Evolutionary conservation across 2,329 filamentous ascomycete genomes (phyloP), one percentile per base, ranked within the genome.

Genomic region (Monosporascus sp.): DNA sequence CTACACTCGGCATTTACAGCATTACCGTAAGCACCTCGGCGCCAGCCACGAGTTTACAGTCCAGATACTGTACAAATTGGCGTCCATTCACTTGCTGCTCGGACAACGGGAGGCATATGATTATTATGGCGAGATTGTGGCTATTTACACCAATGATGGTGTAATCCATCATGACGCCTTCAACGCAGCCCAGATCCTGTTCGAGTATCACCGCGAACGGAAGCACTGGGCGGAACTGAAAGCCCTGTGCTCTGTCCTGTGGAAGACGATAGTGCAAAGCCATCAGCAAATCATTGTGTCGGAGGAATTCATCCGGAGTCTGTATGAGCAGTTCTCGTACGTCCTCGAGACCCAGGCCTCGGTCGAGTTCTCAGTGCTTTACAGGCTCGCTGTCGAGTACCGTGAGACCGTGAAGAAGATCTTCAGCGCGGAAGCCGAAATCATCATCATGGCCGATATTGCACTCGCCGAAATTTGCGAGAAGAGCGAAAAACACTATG

Each of bases 381-480:
- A 78, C 57, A 69, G 76, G 60, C 66, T 80, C 22, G 70, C 76
- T 0, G 68, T 73, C 5, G 72, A 78, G 61, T 79, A 79, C 58
- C 74, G 75, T 53, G 72, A 76, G 54, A 72, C 73, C 0, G 74
- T 75, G 8, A 70, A 68, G 35, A 71, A 67, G 31, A 62, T 73
- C 36, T 70, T 69, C 58, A 67, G 73, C 25, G 51, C 53, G 3
- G 60, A 60, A 17, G 60, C 66, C 24, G 61, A 55, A 31, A 64
- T 67, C 24, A 49, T 67, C 20, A 59, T 70, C 46, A 56, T 63
- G 37, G 70, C 71, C 5, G 54, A 70, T 54, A 65, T 73, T 15
- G 63, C 69, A 0, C 67, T 77, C 31, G 77, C 75, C 3, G 70
- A 71, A 48, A 62, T 79, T 25, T 79, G 77, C 56, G 76, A 78